Evolutionary conservation across 805 yeast species (phyloP).

Genomic region (Ascoidea rubescens): DNA sequence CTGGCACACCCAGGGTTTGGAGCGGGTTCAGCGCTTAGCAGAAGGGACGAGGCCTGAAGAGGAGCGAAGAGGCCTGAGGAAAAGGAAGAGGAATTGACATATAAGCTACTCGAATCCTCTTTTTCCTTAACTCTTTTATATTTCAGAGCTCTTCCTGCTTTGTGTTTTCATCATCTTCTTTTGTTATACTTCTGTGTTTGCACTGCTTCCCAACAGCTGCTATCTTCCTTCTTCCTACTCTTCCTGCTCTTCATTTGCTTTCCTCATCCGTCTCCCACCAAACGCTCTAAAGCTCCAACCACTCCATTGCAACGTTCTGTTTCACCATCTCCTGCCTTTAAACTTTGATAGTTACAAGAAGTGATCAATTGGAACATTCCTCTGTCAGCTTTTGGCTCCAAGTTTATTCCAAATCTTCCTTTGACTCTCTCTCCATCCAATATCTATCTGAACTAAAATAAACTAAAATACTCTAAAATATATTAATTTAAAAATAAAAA

Average conservation of each 20-base stretch:
- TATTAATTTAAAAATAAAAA: no score
- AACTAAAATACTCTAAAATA: no score
- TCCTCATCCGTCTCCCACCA: neutral
- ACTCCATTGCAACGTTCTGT: neutral
- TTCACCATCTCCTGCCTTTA: neutral
- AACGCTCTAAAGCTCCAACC: neutral
- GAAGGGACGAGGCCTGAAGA: no score
- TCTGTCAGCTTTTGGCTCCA: no score
- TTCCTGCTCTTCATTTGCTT: neutral
- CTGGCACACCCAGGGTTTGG: neutral
- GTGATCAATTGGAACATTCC: no score
- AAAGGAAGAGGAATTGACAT: no score
- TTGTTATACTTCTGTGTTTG: neutral
- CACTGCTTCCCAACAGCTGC: neutral
- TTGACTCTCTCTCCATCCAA: no score
- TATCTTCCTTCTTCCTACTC: neutral
- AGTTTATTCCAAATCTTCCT: no score
- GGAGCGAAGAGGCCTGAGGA: no score
- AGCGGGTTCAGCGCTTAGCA: no score
- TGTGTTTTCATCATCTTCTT: neutral
- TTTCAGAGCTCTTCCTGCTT: neutral
- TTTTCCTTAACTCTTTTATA: neutral
- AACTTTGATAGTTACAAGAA: neutral
- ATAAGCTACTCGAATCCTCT: neutral
- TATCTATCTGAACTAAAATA: no score